Evolutionary conservation across 192 early-diverging fungal genomes (phyloP), one percentile per base, ranked within the genome.

Genomic region (Globomyces pollinis-pini): DNA sequence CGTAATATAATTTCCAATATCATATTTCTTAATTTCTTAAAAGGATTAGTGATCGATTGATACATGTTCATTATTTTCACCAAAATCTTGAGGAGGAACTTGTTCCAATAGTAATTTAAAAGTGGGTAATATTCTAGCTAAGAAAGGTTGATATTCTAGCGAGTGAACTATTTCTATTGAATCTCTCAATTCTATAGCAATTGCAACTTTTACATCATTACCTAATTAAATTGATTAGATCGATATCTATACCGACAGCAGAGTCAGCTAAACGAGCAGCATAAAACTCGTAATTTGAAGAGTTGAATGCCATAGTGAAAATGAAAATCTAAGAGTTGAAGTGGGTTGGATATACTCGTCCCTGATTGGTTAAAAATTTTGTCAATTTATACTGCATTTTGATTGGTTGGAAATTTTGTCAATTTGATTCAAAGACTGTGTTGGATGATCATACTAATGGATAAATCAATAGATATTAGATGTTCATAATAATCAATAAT

Each of bases 1-100:
- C 96, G 84, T 64, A 92, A 89, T 24, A 98, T 79, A 39, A 95
- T 91, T 64, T 98, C 96, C 16, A 98, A 72, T 41, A 92, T 78
- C 24, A 86, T 83, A 41, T 86, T 86, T 38, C 95, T 76, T 24
- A 98, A 66, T 88, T 92, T 95, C n/a, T n/a, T n/a, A n/a, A n/a
- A n/a, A n/a, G n/a, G n/a, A 90, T 91, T 49, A 32, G 9, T 12
- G 9, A 49, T 18, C 36, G 31, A 26, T 60, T 2, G 35, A 36
- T n/a, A n/a, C n/a, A 32, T 24, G 42, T 36, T 43, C 32, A 24
- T 12, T 31, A 2, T 15, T 41, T 38, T 50, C 49, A 30, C 26
- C 38, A 32, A 20, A 51, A 30, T 50, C 24, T 33, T 38, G 38
- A 26, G 38, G 33, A 21, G 23, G 31, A 1, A 61, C 32, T 13